Percentiles rank a stretch among this genome's conserved stretches.
Evolutionary conservation across 2,329 filamentous ascomycete genomes (phyloP).

Genomic region (Chaetomiaceae sp.): DNA sequence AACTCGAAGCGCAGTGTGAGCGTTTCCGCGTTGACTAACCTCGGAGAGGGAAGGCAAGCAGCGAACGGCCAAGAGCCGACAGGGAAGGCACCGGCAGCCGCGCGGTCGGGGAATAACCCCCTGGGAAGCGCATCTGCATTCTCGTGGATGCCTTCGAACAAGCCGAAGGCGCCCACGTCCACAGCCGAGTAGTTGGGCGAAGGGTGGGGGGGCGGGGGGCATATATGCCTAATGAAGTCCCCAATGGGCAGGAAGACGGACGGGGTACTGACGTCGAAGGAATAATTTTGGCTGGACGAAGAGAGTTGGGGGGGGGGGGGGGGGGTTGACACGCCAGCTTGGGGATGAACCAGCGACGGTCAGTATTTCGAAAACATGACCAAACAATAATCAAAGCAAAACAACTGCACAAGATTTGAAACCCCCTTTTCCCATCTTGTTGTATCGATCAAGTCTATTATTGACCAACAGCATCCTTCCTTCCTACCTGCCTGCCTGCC

Average conservation of each 20-base stretch:
- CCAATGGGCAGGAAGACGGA: background rate
- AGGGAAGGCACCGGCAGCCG: constrained; percentile 32
- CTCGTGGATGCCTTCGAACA: constrained; percentile 72
- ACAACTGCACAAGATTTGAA: too few relatives aligned
- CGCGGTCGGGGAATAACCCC: constrained; percentile 67
- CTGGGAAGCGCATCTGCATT: constrained; percentile 91
- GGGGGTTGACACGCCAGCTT: too few relatives aligned
- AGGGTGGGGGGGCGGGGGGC: too few relatives aligned
- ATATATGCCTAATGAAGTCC: too few relatives aligned
- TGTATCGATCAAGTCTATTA: too few relatives aligned
- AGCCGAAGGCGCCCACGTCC: constrained; percentile 40
- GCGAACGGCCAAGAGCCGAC: constrained; percentile 22
- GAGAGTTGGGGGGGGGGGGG: too few relatives aligned
- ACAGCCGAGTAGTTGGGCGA: constrained; percentile 30
- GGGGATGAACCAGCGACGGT: too few relatives aligned
- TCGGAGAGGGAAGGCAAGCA: constrained; percentile 22
- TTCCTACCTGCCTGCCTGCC: background rate
- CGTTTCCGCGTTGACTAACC: constrained; percentile 27
- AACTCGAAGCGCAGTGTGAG: constrained; percentile 46
- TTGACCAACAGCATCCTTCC: too few relatives aligned
- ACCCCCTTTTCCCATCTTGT: too few relatives aligned
- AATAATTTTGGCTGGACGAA: background rate
- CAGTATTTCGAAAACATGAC: too few relatives aligned
- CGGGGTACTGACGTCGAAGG: background rate
- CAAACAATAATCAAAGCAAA: too few relatives aligned